Evolutionary conservation across 2,329 filamentous ascomycete species (phyloP).

Genomic region (Fusarium austroafricanum): DNA sequence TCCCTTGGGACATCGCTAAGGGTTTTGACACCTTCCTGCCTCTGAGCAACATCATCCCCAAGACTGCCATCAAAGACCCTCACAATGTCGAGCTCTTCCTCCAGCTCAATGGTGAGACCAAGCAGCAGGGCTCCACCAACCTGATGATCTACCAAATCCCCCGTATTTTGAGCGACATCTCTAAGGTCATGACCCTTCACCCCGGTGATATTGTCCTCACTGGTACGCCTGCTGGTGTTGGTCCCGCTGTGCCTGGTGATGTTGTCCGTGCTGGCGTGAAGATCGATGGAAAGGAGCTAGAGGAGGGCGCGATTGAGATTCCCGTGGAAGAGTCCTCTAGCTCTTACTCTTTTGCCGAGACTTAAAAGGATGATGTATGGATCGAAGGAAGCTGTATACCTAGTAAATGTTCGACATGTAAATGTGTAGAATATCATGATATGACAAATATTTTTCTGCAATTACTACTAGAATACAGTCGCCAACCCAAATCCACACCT

Average conservation of each 20-base stretch:
- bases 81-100: slow-evolving; percentile 90
- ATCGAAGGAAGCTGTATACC: not conserved
- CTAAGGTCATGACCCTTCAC: slow-evolving; percentile 92
- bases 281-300: slow-evolving; percentile 82
- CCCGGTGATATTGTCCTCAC: slow-evolving; percentile 93
- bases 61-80: slow-evolving; percentile 83
- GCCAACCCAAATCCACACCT: not conserved
- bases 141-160: slow-evolving; percentile 96
- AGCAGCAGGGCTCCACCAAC: slow-evolving; percentile 89
- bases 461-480: slow-evolving; percentile 2
- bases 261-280: slow-evolving; percentile 86
- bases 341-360: slow-evolving; percentile 81
- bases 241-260: slow-evolving; percentile 85
- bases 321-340: slow-evolving; percentile 82
- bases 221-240: slow-evolving; percentile 97
- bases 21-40: slow-evolving; percentile 98
- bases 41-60: slow-evolving; percentile 83
- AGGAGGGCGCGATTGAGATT: slow-evolving; percentile 87
- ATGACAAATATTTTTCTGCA: slow-evolving; percentile 1
- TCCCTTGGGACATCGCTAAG: slow-evolving; percentile 96
- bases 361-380: slow-evolving; percentile 55
- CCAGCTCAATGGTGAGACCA: slow-evolving; percentile 80
- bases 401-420: not conserved
- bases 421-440: slow-evolving; percentile 27
- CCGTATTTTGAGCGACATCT: slow-evolving; percentile 88